Base-by-base conservation (phyloP, 139 green algal species). In the Parachlorella kessleri region DNA sequence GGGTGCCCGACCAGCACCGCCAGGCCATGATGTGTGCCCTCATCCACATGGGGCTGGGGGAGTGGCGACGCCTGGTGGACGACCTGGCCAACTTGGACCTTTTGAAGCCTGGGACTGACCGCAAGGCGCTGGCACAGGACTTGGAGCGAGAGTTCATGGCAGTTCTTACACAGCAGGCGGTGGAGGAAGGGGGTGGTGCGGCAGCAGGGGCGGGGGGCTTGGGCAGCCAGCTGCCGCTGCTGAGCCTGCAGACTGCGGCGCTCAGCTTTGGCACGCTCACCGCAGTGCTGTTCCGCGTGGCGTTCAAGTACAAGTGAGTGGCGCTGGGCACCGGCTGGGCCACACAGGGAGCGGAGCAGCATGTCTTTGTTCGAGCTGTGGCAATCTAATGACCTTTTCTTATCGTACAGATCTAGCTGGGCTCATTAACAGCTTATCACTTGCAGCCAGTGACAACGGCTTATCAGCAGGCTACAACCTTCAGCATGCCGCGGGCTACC, bases 251-350 rank as follows among this genome's bases (percentile, higher is more conserved):
- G 35, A 86, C 81, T 35, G 80, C 40, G 21, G 55, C 41, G 5
- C 90, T 99, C n/a, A 99, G 98, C 86, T 99, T 99, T 90, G 96
- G 94, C 75, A 86, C 42, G 4, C 96, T 98, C 63, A 92, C 97
- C 24, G 93, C 98, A 35, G 96, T 97, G 6, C 87, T 99, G 42
- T 97, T 97, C 4, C 92, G 89, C 32, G 92, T 99, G n/a, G 85
- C 98, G 9, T 98, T 98, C 86, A 82, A 91, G 82, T 98, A 90
- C 66, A 69, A 53, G 75, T 73, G 75, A 48, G 64, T 3, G 9
- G 28, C 33, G 6, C 21, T 0, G 2, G 37, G 14, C 6, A 18
- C 10, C 6, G 33, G 65, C n/a, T 39, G 64, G 7, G 30, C 32
- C n/a, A n/a, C n/a, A 59, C 48, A 14, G 14, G 48, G 14, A 59